These are phyloP conservation scores for Apophysomyces ossiformis DNA, from an alignment of 371 early-diverging fungal genomes.

Conservation along the genomic window DNA sequence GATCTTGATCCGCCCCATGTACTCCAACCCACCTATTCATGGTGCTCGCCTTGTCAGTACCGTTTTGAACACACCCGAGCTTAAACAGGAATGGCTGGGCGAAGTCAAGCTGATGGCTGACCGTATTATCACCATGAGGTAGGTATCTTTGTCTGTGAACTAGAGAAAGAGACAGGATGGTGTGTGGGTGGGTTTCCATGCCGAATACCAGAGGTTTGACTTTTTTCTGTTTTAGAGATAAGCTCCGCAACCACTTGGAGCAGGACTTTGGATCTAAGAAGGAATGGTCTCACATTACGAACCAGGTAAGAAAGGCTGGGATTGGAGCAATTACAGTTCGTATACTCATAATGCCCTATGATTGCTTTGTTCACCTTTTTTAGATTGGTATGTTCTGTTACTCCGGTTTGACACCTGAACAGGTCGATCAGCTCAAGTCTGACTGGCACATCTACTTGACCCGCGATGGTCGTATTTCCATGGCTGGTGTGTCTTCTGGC, in stretches of 20 bases:
- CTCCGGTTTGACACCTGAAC: constrained; percentile 92
- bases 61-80: constrained; percentile 78
- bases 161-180: not conserved
- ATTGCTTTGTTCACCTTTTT: no score
- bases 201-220: not conserved
- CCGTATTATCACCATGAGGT: constrained; percentile 95
- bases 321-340: not conserved
- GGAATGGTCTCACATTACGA: constrained; percentile 94
- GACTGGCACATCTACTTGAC: constrained; percentile 96
- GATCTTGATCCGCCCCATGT: constrained; percentile 95
- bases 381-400: constrained; percentile 99
- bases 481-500: constrained; percentile 92
- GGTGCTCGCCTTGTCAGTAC: constrained; percentile 94
- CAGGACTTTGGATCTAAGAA: constrained; percentile 79
- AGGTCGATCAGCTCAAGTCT: constrained; percentile 82
- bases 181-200: not conserved
- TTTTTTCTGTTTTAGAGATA: constrained; percentile 30
- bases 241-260: constrained; percentile 82
- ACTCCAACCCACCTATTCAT: constrained; percentile 96
- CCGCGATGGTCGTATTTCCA: constrained; percentile 95
- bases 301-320: constrained; percentile 57
- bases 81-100: constrained; percentile 86
- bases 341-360: not conserved
- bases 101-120: constrained; percentile 98
- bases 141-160: not conserved